Conservation (phyloP, 306 rosid genomes). For the Cotoneaster glaucophyllus region DNA sequence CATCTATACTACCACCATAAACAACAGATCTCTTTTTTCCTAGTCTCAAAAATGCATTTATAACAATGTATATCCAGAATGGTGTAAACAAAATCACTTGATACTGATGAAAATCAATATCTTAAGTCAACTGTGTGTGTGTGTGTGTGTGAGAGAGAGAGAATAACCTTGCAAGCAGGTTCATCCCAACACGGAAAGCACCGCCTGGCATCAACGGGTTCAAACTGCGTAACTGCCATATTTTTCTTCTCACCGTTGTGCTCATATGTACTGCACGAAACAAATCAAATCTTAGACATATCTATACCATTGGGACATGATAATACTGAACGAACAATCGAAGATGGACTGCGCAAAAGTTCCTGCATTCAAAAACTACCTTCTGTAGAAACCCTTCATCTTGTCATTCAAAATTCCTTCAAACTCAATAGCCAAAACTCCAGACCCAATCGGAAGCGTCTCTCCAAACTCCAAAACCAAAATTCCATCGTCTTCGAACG, state of each 20-base stretch:
- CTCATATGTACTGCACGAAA: slow-evolving; percentile 50
- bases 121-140: background rate
- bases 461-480: slow-evolving; percentile 72
- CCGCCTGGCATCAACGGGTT: slow-evolving; percentile 94
- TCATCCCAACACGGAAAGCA: slow-evolving; percentile 99
- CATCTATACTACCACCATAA: background rate
- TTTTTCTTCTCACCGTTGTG: slow-evolving; percentile 79
- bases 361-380: slow-evolving; percentile 23
- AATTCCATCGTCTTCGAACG: slow-evolving; percentile 58
- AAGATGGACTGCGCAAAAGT: background rate
- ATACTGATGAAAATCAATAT: background rate
- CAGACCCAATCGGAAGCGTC: slow-evolving; percentile 49
- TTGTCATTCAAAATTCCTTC: slow-evolving; percentile 72
- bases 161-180: slow-evolving; percentile 87
- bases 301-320: too few species aligned
- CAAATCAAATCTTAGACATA: background rate
- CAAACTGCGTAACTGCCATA: slow-evolving; percentile 98
- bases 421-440: slow-evolving; percentile 57
- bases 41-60: too few species aligned
- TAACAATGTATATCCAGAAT: background rate
- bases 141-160: background rate
- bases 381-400: slow-evolving; percentile 83
- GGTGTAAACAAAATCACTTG: background rate
- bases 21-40: background rate
- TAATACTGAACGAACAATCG: background rate